Evolutionary conservation across 2,329 filamentous ascomycete genomes (phyloP), one percentile per base, ranked within the genome.

Genomic region (Aureobasidium mangrovei): DNA sequence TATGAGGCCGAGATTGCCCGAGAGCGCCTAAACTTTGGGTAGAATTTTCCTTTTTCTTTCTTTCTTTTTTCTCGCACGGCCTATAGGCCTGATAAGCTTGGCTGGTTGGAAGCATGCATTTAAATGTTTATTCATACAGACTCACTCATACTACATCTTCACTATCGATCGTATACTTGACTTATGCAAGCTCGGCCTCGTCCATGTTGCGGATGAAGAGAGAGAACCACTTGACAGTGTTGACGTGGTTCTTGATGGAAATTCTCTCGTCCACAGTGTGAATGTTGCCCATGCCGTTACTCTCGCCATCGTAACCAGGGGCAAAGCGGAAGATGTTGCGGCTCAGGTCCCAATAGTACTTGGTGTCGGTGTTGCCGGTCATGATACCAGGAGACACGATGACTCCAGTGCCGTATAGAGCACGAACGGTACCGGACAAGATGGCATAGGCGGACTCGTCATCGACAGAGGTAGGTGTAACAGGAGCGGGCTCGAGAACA

Each of bases 131-230:
- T 18, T 18, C 18, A 18, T 18, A 18, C 18, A 18, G 18, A 18
- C 18, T 18, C 18, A 18, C 18, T 18, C 18, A 18, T 18, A 18
- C 32, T 35, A 35, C 7, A 35, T 35, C 6, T 35, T 10, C 10
- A 35, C 32, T 35, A 35, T 35, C 7, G 10, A 7, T 7, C 7
- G 7, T 35, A 35, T 10, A 35, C 32, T 35, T 35, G 6, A 10
- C 32, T 35, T 35, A 35, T 35, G 7, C 27, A 4, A 74, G 54
- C 18, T 69, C 65, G 8, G 69, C 72, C 58, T 71, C 72, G 60
- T 75, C 72, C 63, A 75, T 67, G 59, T 74, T 74, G 60, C 71
- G 64, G 32, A 75, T 62, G 60, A 71, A 75, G 36, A 65, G 41
- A 54, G 61, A 67, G 60, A 73, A 71, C 72, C 72, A 75, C 64